A percentile compares a stretch with the other conserved stretches of the same genome.
phyloP scores from a whole-genome alignment of 83 land plant species.

The Larix sibirica region DNA sequence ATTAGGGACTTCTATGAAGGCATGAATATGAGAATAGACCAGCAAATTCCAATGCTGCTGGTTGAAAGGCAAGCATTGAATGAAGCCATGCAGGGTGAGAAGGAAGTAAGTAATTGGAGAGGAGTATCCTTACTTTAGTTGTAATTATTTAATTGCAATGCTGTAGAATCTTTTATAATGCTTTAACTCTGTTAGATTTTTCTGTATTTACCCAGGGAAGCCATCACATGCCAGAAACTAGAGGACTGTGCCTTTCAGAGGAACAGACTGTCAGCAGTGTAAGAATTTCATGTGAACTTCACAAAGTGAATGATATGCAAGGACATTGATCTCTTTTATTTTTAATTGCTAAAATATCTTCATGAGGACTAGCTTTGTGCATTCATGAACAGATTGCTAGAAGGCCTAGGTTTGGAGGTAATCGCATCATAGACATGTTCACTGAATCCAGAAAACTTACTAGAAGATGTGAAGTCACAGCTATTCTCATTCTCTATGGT shows the following conservation, averaged over 20 bases:
- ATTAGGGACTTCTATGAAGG: conserved; percentile 91
- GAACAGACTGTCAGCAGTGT: conserved; percentile 95
- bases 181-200: background rate
- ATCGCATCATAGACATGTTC: conserved; percentile 58
- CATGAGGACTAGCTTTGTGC: background rate
- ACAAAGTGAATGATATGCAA: background rate
- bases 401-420: conserved; percentile 66
- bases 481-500: conserved; percentile 93
- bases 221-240: conserved; percentile 92
- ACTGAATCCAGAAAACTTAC: conserved; percentile 72
- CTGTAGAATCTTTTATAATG: background rate
- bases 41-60: conserved; percentile 91
- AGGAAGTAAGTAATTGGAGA: conserved; percentile 52
- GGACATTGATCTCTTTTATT: background rate
- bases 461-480: conserved; percentile 95
- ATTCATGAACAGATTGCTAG: conserved; percentile 49
- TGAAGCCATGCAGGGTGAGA: conserved; percentile 90
- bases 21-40: conserved; percentile 84
- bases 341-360: background rate
- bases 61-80: conserved; percentile 95
- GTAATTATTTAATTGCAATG: background rate
- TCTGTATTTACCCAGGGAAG: conserved; percentile 59
- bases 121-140: background rate
- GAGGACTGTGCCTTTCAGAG: conserved; percentile 96
- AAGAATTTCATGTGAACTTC: conserved; percentile 24